Conservation (phyloP, 2,329 filamentous ascomycete species). For the Bimuria novae-zelandiae region DNA sequence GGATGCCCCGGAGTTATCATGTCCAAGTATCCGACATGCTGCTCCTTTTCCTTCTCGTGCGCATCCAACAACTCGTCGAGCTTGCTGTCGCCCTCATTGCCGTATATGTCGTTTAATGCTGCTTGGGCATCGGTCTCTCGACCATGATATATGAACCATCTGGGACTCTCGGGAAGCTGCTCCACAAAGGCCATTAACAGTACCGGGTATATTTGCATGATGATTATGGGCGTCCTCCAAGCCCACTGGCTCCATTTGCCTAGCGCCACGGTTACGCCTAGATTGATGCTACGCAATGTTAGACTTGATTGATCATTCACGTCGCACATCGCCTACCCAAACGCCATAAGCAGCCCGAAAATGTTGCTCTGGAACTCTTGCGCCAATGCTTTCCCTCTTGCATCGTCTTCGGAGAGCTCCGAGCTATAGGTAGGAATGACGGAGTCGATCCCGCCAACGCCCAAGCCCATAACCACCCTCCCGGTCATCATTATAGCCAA, state of each 20-base stretch:
- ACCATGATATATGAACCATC: conserved; percentile 61
- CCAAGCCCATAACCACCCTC: conserved; percentile 60
- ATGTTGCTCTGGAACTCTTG: conserved; percentile 70
- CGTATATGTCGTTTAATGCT: conserved; percentile 56
- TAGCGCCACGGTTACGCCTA: conserved; percentile 57
- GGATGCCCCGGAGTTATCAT: conserved; percentile 61
- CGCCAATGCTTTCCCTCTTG: conserved; percentile 61
- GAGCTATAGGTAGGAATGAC: conserved; percentile 65
- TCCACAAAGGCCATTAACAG: conserved; percentile 58
- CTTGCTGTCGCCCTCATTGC: conserved; percentile 55
- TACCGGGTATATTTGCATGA: conserved; percentile 64
- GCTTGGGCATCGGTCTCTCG: conserved; percentile 56
- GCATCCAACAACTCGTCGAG: conserved; percentile 57
- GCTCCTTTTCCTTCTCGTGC: conserved; percentile 56
- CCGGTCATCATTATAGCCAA: conserved; percentile 57
- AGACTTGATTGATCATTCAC: background rate
- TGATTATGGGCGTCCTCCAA: conserved; percentile 64
- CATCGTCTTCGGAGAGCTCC: conserved; percentile 61
- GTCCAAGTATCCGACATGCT: conserved; percentile 58
- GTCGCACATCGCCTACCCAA: conserved; percentile 36
- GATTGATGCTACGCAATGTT: conserved; percentile 52
- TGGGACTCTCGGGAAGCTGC: conserved; percentile 60
- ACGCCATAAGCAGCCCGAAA: conserved; percentile 65
- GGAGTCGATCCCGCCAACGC: conserved; percentile 64
- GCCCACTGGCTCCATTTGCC: conserved; percentile 65